Conservation (phyloP, 805 yeast genomes). For the Candida broadrunensis region DNA sequence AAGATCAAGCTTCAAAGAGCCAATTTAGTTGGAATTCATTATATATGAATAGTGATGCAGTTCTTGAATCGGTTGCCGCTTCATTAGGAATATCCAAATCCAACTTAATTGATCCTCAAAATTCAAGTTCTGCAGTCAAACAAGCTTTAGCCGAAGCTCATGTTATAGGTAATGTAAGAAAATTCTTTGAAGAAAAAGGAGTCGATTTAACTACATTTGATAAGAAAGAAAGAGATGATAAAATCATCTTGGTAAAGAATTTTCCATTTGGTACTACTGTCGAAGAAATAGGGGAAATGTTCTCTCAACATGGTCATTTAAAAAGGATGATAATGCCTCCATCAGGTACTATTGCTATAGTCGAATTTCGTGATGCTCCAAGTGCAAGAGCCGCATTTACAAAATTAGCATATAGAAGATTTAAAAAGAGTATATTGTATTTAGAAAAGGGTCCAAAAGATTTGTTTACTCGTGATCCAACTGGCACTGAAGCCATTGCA, state of each 20-base stretch:
- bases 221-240: slow-evolving; percentile 71
- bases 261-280: slow-evolving; percentile 84
- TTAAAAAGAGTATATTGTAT: slow-evolving; percentile 83
- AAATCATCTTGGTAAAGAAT: slow-evolving; percentile 79
- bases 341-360: slow-evolving; percentile 91
- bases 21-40: slow-evolving; percentile 96
- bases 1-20: slow-evolving; percentile 77
- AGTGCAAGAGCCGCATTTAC: slow-evolving; percentile 87
- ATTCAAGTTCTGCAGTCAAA: slow-evolving; percentile 84
- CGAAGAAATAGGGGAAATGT: slow-evolving; percentile 79
- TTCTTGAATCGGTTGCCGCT: slow-evolving; percentile 81
- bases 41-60: slow-evolving; percentile 88
- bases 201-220: slow-evolving; percentile 76
- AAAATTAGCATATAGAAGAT: slow-evolving; percentile 81
- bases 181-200: slow-evolving; percentile 80
- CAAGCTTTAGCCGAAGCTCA: slow-evolving; percentile 98
- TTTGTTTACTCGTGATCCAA: slow-evolving; percentile 63
- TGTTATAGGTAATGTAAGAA: slow-evolving; percentile 86
- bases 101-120: slow-evolving; percentile 83
- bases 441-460: slow-evolving; percentile 92
- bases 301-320: slow-evolving; percentile 75
- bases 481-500: slow-evolving; percentile 30
- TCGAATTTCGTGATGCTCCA: slow-evolving; percentile 80
- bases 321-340: slow-evolving; percentile 90
- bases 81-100: slow-evolving; percentile 81